phyloP scores from a whole-genome alignment of 2,329 filamentous ascomycete genomes.

The Erysiphe neolycopersici region DNA sequence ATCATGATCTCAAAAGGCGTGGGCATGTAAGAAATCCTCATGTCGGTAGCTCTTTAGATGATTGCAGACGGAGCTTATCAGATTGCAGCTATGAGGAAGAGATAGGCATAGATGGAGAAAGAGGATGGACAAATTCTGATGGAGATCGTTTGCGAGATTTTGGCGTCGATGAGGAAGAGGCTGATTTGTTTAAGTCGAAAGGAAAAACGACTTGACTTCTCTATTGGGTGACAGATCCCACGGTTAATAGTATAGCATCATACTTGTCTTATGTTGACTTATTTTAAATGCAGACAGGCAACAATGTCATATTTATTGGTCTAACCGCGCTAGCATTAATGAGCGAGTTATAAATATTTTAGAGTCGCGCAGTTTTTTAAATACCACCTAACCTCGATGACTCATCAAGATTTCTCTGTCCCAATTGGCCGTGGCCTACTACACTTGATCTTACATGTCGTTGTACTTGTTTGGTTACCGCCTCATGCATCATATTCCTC shows the following conservation, averaged over 20 bases:
- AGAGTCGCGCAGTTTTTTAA: too few relatives aligned
- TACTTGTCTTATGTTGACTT: background rate
- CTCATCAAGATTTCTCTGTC: too few relatives aligned
- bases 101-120: conserved; percentile 20
- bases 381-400: too few relatives aligned
- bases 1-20: conserved; percentile 20
- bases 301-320: too few relatives aligned
- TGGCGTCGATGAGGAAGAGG: conserved; percentile 47
- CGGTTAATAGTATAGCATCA: background rate
- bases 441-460: too few relatives aligned
- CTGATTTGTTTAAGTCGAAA: background rate
- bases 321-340: too few relatives aligned
- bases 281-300: background rate
- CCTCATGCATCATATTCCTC: too few relatives aligned
- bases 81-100: conserved; percentile 12
- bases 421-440: too few relatives aligned
- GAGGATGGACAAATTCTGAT: conserved; percentile 47
- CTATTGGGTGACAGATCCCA: background rate
- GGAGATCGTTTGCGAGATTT: conserved; percentile 51
- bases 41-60: conserved; percentile 5
- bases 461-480: too few relatives aligned
- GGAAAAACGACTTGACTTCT: background rate
- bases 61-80: conserved; percentile 3
- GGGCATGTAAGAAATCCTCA: conserved; percentile 5
- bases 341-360: too few relatives aligned